Conservation (phyloP, 495 filamentous ascomycete species). For the Stereocaulon alpinum region DNA sequence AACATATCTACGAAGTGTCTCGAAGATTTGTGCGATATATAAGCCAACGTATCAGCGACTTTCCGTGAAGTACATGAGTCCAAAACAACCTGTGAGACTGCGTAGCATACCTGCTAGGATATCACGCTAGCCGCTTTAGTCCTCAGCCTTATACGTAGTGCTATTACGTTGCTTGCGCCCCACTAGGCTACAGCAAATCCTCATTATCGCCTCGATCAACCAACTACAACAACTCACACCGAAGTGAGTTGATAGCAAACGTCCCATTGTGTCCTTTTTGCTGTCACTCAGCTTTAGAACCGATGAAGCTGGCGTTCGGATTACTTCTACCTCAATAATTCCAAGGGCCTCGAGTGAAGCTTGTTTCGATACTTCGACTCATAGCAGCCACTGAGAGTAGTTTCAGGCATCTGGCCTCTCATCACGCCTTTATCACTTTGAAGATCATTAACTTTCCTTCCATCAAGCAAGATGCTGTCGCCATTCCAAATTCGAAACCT, state of each 20-base stretch:
- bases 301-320: not conserved
- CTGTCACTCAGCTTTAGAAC: not conserved
- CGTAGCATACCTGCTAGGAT: too few relatives aligned
- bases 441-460: not conserved
- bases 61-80: too few relatives aligned
- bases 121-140: too few relatives aligned
- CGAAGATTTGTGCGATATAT: too few relatives aligned
- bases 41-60: too few relatives aligned
- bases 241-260: not conserved
- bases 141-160: too few relatives aligned
- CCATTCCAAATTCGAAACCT: slow-evolving; percentile 30
- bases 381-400: not conserved
- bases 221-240: not conserved
- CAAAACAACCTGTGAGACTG: too few relatives aligned
- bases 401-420: not conserved
- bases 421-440: not conserved
- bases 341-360: not conserved
- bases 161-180: not conserved
- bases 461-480: slow-evolving; percentile 25
- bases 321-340: not conserved
- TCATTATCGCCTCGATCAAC: not conserved
- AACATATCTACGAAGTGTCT: too few relatives aligned
- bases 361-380: not conserved
- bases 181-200: not conserved
- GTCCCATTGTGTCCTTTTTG: not conserved